Evolutionary conservation across 345 rosid genomes (phyloP).

Genomic region (Alliaria petiolata): DNA sequence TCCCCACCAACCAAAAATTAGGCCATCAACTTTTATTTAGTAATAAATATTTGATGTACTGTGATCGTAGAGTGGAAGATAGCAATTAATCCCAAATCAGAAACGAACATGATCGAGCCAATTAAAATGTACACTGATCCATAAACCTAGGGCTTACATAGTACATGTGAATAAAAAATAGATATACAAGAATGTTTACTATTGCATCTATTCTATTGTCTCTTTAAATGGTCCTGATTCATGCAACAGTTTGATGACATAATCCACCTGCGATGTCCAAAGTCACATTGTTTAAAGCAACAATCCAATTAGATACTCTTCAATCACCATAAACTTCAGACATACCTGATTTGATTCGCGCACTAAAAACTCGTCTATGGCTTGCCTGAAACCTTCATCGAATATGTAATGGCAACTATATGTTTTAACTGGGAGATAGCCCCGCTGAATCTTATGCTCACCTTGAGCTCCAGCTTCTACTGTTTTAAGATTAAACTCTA

Average conservation of each 20-base stretch:
- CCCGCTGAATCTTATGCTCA: constrained; percentile 94
- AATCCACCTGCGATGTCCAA: constrained; percentile 50
- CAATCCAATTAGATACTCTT: background rate
- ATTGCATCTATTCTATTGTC: constrained; percentile 32
- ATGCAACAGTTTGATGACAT: constrained; percentile 59
- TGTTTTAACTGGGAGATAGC: constrained; percentile 82
- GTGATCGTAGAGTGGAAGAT: no score
- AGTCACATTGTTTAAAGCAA: background rate
- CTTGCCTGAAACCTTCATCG: constrained; percentile 64
- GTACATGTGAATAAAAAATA: background rate
- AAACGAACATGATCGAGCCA: background rate
- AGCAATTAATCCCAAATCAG: background rate
- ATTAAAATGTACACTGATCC: background rate
- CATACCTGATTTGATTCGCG: constrained; percentile 81
- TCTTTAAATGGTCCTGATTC: constrained; percentile 91
- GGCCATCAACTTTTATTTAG: no score
- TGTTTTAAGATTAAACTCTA: constrained; percentile 63
- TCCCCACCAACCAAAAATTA: no score
- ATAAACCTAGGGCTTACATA: background rate
- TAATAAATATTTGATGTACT: no score
- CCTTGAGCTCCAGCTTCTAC: constrained; percentile 99
- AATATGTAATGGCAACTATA: constrained; percentile 85
- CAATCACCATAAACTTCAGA: background rate
- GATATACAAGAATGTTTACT: background rate
- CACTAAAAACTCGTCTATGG: constrained; percentile 55